Conservation (phyloP, 2,329 filamentous ascomycete genomes). For the Oidium heveae region DNA sequence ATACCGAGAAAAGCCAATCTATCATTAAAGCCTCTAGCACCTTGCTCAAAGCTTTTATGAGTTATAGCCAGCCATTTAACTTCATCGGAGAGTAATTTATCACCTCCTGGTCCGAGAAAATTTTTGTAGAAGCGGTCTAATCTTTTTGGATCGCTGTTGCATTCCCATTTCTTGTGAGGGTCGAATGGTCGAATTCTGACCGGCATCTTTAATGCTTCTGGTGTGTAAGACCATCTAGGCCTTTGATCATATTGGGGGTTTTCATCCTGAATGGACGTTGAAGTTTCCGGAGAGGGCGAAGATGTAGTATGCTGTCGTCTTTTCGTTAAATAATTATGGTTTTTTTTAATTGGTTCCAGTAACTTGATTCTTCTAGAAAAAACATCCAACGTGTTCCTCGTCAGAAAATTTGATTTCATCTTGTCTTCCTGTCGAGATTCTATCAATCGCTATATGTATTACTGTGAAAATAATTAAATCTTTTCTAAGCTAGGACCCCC, state of each 20-base stretch:
- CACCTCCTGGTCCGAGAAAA: slow-evolving; percentile 49
- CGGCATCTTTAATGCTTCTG: slow-evolving; percentile 41
- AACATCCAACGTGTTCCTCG: too few species aligned
- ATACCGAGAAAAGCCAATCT: slow-evolving; percentile 69
- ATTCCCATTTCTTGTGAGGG: slow-evolving; percentile 29
- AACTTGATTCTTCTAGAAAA: too few species aligned
- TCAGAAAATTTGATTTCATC: too few species aligned
- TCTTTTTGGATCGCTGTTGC: slow-evolving; percentile 50
- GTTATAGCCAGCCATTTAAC: slow-evolving; percentile 92
- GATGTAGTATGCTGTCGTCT: background rate
- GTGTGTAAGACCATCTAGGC: slow-evolving; percentile 49
- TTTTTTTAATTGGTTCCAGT: too few species aligned
- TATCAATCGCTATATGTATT: too few species aligned
- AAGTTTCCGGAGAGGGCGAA: slow-evolving; percentile 4
- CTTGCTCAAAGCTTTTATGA: slow-evolving; percentile 96
- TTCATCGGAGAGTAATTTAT: slow-evolving; percentile 60
- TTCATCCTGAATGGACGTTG: background rate
- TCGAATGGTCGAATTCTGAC: slow-evolving; percentile 30
- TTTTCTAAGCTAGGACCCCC: too few species aligned
- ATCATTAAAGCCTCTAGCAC: slow-evolving; percentile 82
- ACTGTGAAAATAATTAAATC: too few species aligned
- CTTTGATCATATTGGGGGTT: slow-evolving; percentile 8
- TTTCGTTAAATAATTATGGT: background rate
- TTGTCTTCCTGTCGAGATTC: too few species aligned
- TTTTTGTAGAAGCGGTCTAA: slow-evolving; percentile 56